Conservation (phyloP, 257 asterid genomes). For the Solanum pimpinellifolium region DNA sequence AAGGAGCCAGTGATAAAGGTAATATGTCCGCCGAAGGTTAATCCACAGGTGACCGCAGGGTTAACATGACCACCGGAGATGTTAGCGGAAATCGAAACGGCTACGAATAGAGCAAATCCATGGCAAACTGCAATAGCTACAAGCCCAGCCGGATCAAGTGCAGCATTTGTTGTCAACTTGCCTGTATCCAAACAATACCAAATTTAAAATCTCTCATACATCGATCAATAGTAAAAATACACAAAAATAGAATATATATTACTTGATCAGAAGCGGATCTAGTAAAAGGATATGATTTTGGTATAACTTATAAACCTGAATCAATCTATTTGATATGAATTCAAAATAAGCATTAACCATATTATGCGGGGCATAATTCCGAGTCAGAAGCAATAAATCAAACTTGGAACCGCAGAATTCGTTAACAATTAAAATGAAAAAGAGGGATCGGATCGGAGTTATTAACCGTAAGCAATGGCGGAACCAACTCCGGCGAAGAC, state of each 20-base stretch:
- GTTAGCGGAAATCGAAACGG: constrained; percentile 76
- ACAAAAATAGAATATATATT: not conserved
- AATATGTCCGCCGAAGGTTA: constrained; percentile 77
- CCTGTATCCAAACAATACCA: not conserved
- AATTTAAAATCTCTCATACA: not conserved
- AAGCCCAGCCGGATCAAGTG: constrained; percentile 9
- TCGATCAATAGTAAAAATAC: not conserved
- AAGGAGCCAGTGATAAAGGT: constrained; percentile 63
- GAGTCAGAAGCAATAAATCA: not conserved
- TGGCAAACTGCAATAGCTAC: constrained; percentile 11
- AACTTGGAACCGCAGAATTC: not conserved
- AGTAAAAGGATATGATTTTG: not conserved
- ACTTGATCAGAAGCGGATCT: not conserved
- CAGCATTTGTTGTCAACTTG: not conserved
- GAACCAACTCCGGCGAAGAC: constrained; percentile 97
- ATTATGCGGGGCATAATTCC: not conserved
- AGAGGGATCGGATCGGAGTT: not conserved
- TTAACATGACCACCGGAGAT: constrained; percentile 86
- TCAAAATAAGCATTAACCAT: not conserved
- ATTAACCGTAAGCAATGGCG: constrained; percentile 83
- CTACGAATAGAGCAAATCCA: constrained; percentile 39
- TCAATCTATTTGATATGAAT: not conserved
- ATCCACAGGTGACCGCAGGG: constrained; percentile 83
- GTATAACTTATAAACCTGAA: not conserved
- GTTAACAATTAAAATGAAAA: not conserved